Evolutionary conservation across 2,329 filamentous ascomycete genomes (phyloP).

Genomic region (Pseudogymnoascus sp.): DNA sequence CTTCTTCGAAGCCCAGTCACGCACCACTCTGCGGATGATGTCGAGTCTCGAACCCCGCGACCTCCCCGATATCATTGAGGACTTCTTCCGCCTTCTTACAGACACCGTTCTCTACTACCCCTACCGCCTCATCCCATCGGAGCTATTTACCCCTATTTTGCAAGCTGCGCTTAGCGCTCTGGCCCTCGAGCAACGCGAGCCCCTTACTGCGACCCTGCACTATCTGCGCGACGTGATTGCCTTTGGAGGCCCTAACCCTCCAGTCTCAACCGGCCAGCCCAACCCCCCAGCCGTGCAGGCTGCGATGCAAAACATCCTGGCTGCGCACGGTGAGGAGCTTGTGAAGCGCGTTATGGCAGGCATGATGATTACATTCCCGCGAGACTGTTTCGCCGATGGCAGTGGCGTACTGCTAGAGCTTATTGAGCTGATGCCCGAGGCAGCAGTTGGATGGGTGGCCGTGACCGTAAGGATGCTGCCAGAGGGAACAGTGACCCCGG

Average conservation of each 20-base stretch:
- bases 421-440: constrained; percentile 75
- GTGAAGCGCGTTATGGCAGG: constrained; percentile 87
- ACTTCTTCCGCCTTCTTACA: constrained; percentile 86
- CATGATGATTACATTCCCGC: constrained; percentile 98
- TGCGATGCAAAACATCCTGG: constrained; percentile 65
- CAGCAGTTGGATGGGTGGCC: constrained; percentile 76
- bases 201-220: constrained; percentile 82
- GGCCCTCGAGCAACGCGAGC: constrained; percentile 83
- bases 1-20: constrained; percentile 91
- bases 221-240: constrained; percentile 87
- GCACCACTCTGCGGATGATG: constrained; percentile 80
- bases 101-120: constrained; percentile 93
- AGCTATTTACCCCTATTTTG: constrained; percentile 74
- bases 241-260: constrained; percentile 73
- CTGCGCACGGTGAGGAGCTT: constrained; percentile 64
- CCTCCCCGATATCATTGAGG: constrained; percentile 52
- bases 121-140: constrained; percentile 70
- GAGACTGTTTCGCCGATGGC: constrained; percentile 90
- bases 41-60: constrained; percentile 65
- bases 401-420: constrained; percentile 85
- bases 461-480: constrained; percentile 79
- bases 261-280: constrained; percentile 48
- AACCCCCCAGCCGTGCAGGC: constrained; percentile 63
- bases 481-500: constrained; percentile 67
- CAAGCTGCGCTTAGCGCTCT: constrained; percentile 81